A percentile compares a stretch with the other conserved stretches of the same genome.
These are phyloP conservation scores for Xylaria multiplex DNA, from an alignment of 2,329 filamentous ascomycete genomes.

Conservation along the genomic window DNA sequence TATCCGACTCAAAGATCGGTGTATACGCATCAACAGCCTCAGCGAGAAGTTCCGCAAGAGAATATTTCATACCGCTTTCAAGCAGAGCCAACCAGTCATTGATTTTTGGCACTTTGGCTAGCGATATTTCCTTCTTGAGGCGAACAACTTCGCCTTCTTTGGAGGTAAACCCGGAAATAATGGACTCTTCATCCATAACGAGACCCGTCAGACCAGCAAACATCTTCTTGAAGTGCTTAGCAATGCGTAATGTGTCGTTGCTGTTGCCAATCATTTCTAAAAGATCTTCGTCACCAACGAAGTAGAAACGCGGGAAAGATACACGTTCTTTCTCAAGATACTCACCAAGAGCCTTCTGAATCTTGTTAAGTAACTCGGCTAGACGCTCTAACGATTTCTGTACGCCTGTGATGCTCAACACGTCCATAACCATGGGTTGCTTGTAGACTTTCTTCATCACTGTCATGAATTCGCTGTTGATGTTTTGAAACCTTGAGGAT, in stretches of 20 bases:
- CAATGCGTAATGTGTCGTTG: conserved; percentile 94
- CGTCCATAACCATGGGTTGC: conserved; percentile 93
- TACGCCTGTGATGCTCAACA: conserved; percentile 93
- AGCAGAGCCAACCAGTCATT: conserved; percentile 98
- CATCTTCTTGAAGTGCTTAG: conserved; percentile 99
- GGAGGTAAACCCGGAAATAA: conserved; percentile 91
- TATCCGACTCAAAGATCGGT: conserved; percentile 76
- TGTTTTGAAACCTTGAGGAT: conserved; percentile 96
- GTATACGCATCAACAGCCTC: conserved; percentile 88
- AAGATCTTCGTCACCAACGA: conserved; percentile 97
- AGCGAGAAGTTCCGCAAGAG: conserved; percentile 87
- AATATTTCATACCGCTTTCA: conserved; percentile 92
- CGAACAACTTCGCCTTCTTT: conserved; percentile 92
- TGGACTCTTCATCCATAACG: conserved; percentile 87
- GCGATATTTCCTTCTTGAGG: conserved; percentile 89
- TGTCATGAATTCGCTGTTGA: conserved; percentile 98
- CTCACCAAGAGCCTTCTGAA: conserved; percentile 97
- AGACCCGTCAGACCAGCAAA: conserved; percentile 95
- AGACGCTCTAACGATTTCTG: conserved; percentile 96
- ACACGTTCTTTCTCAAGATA: conserved; percentile 98
- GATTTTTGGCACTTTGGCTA: conserved; percentile 93
- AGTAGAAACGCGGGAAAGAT: conserved; percentile 98
- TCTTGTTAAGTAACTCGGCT: conserved; percentile 97
- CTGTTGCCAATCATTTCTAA: conserved; percentile 99
- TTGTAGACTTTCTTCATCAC: conserved; percentile 99